These are phyloP conservation scores for Calvatia gigantea DNA, from an alignment of 768 basidiomycete species.

Conservation along the genomic window DNA sequence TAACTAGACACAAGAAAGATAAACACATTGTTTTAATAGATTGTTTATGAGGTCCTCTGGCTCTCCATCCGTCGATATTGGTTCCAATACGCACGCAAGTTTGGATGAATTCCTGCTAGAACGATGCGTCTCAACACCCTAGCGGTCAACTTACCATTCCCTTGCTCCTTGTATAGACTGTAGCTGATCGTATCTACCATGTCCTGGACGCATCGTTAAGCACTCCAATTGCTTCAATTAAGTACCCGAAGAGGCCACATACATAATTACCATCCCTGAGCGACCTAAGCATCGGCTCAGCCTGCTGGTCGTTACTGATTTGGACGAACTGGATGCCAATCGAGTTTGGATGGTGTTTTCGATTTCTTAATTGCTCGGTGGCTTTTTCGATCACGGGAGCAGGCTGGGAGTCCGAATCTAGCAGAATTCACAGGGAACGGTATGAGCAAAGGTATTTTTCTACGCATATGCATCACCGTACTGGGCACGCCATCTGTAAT, in stretches of 20 bases:
- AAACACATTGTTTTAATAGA: not conserved
- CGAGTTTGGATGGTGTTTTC: slow-evolving; percentile 29
- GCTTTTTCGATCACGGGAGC: slow-evolving; percentile 19
- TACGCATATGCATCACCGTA: slow-evolving; percentile 7
- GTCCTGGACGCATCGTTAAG: slow-evolving; percentile 18
- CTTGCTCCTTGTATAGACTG: not conserved
- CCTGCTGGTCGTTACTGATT: slow-evolving; percentile 23
- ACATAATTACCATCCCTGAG: slow-evolving; percentile 24
- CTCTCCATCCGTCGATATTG: not conserved
- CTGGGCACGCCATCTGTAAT: slow-evolving; percentile 30
- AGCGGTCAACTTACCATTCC: slow-evolving; percentile 22
- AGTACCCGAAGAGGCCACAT: slow-evolving; percentile 15
- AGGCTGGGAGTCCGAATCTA: slow-evolving; percentile 5
- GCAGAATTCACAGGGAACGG: not conserved
- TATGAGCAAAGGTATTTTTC: too few species aligned
- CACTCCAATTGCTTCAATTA: not conserved
- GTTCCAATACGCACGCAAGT: slow-evolving; percentile 18
- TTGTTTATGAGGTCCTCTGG: not conserved
- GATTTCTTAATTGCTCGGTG: slow-evolving; percentile 18
- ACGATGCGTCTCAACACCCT: slow-evolving; percentile 27
- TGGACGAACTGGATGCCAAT: slow-evolving; percentile 32
- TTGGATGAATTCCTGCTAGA: slow-evolving; percentile 30
- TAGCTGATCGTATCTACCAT: slow-evolving; percentile 30
- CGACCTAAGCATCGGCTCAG: slow-evolving; percentile 19
- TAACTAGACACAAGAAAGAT: not conserved